Evolutionary conservation across 805 yeast species (phyloP).

Genomic region (Nakazawaea laoshanensis): DNA sequence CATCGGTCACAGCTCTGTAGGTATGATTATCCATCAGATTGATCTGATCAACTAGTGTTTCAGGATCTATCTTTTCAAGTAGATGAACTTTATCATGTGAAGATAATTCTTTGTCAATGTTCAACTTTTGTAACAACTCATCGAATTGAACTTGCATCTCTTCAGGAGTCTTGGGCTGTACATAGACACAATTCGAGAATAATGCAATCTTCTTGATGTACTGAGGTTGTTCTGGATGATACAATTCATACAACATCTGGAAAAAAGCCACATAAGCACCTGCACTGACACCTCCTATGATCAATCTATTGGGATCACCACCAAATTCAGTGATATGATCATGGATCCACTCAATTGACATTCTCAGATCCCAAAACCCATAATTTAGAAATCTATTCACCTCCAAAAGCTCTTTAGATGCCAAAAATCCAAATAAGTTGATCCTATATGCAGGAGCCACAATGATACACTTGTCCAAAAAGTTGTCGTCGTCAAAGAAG

Average conservation of each 20-base stretch:
- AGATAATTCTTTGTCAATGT: conserved; percentile 12
- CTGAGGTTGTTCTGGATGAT: conserved; percentile 29
- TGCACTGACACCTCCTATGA: conserved; percentile 39
- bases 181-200: conserved; percentile 27
- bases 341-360: conserved; percentile 37
- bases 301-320: conserved; percentile 33
- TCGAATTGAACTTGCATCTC: conserved; percentile 28
- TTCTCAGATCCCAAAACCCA: conserved; percentile 39
- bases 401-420: conserved; percentile 27
- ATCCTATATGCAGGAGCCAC: conserved; percentile 32
- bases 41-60: conserved; percentile 17
- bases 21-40: conserved; percentile 20
- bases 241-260: conserved; percentile 32
- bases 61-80: conserved; percentile 15
- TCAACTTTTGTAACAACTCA: conserved; percentile 22
- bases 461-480: conserved; percentile 24
- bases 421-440: conserved; percentile 27
- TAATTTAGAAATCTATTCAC: conserved; percentile 21
- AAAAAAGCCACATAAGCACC: conserved; percentile 35
- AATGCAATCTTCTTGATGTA: conserved; percentile 28
- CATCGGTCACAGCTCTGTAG: conserved; percentile 32
- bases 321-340: conserved; percentile 34
- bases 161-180: conserved; percentile 28
- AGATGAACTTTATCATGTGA: conserved; percentile 15
- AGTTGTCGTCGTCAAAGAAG: conserved; percentile 19